Evolutionary conservation across 129 eudicot genomes (phyloP).

Genomic region (Artemisia tridentata): DNA sequence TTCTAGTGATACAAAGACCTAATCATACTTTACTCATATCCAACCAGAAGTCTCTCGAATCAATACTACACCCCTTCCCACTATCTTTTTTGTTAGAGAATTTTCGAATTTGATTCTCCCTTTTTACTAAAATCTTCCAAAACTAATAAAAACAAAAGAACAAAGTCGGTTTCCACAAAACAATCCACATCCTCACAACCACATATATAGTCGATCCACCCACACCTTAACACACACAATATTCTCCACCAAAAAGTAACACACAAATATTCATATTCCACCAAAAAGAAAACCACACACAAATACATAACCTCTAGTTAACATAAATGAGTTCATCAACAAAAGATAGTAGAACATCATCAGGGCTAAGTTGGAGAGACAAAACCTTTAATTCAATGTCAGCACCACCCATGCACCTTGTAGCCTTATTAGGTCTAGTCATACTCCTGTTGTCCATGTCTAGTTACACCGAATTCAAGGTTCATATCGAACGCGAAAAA

Average conservation of each 20-base stretch:
- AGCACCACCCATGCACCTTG: conserved; percentile 52
- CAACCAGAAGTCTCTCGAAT: conserved; percentile 25
- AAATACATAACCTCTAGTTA: not conserved
- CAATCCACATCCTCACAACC: conserved; percentile 9
- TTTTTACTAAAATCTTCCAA: not conserved
- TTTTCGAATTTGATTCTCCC: conserved; percentile 21
- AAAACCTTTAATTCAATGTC: conserved; percentile 45
- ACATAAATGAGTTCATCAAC: conserved; percentile 35
- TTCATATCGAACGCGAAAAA: conserved; percentile 38
- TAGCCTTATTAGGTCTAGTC: conserved; percentile 45
- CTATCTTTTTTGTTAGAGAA: not conserved
- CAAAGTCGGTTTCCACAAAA: conserved; percentile 2
- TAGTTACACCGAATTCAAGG: conserved; percentile 40
- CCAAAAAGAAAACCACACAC: not conserved
- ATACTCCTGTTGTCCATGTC: conserved; percentile 45
- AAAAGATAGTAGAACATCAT: conserved; percentile 27
- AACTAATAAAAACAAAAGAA: not conserved
- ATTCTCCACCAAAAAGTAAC: conserved; percentile 12
- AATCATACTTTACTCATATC: conserved; percentile 3
- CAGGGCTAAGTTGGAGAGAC: conserved; percentile 53
- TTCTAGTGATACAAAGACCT: conserved; percentile 1
- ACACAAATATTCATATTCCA: not conserved
- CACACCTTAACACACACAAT: not conserved
- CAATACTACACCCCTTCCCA: conserved; percentile 21
- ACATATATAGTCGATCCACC: conserved; percentile 9